A percentile compares a stretch with the other conserved stretches of the same genome.
These are phyloP conservation scores for Tetradesmus obliquus DNA, from an alignment of 139 green algal species.

Conservation along the genomic window DNA sequence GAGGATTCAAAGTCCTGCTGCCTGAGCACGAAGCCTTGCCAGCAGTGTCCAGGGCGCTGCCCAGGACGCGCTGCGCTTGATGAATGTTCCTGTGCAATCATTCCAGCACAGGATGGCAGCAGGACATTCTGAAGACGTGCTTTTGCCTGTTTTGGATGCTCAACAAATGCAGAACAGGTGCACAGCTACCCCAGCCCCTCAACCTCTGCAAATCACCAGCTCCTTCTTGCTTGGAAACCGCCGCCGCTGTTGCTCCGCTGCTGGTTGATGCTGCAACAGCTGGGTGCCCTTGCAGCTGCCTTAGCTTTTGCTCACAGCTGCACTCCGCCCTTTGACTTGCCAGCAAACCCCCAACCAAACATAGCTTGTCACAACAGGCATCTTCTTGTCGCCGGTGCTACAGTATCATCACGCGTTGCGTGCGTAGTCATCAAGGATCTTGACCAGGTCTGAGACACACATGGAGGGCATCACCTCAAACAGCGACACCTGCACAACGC, in stretches of 20 bases:
- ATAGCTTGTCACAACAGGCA: too few species aligned
- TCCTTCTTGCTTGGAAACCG: too few species aligned
- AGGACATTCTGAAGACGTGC: constrained; percentile 31
- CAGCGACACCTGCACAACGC: constrained; percentile 33
- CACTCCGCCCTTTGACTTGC: too few species aligned
- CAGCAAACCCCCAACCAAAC: too few species aligned
- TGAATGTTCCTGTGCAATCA: constrained; percentile 54
- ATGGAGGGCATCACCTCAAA: constrained; percentile 45
- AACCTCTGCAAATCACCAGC: too few species aligned
- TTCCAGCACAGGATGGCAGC: constrained; percentile 41
- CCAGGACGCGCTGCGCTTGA: constrained; percentile 48
- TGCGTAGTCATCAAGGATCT: constrained; percentile 37
- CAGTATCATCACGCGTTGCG: constrained; percentile 9
- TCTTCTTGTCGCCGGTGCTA: too few species aligned
- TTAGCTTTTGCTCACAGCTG: too few species aligned
- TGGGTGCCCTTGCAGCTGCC: too few species aligned
- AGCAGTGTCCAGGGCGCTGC: constrained; percentile 39
- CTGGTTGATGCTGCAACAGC: too few species aligned
- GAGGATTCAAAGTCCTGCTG: constrained; percentile 56
- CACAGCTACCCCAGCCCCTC: too few species aligned
- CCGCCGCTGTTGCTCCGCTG: too few species aligned
- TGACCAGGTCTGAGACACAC: constrained; percentile 37
- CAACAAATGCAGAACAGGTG: too few species aligned
- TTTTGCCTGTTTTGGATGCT: background rate
- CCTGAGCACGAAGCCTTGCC: constrained; percentile 65